Conservation (phyloP, 495 filamentous ascomycete genomes). For the Aspergillus conjunctus region DNA sequence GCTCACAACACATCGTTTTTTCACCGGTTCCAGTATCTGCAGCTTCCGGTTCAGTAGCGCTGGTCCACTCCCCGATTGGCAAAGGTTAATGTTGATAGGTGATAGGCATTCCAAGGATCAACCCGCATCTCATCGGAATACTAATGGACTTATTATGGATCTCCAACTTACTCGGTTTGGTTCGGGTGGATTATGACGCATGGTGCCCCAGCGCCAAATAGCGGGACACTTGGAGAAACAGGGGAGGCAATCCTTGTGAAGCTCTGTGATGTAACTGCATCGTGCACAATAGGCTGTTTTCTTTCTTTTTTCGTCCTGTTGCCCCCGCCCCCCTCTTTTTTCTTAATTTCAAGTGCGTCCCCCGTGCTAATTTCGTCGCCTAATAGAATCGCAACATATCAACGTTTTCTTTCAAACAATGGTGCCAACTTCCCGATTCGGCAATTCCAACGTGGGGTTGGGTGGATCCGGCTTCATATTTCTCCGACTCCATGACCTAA, state of each 20-base stretch:
- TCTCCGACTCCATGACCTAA: slow-evolving; percentile 2
- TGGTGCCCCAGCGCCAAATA: slow-evolving; percentile 18
- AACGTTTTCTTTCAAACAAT: background rate
- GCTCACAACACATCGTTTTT: slow-evolving; percentile 6
- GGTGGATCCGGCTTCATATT: slow-evolving; percentile 10
- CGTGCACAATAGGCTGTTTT: background rate
- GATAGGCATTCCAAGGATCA: slow-evolving; percentile 3
- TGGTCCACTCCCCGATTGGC: background rate
- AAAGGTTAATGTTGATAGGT: slow-evolving; percentile 13
- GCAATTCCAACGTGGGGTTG: slow-evolving; percentile 13
- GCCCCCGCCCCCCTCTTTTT: background rate
- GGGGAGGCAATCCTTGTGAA: slow-evolving; percentile 9
- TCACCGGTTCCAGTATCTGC: slow-evolving; percentile 10
- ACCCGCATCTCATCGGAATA: slow-evolving; percentile 5
- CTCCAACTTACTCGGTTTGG: slow-evolving; percentile 8
- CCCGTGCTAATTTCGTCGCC: background rate
- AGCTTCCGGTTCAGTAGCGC: background rate
- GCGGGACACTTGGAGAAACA: slow-evolving; percentile 8
- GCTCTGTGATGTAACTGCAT: slow-evolving; percentile 6
- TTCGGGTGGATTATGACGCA: slow-evolving; percentile 26
- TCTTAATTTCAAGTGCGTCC: background rate
- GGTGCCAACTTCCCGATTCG: background rate
- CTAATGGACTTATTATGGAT: slow-evolving; percentile 3
- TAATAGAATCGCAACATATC: slow-evolving; percentile 7
- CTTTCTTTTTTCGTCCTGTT: background rate